Evolutionary conservation across 2,329 filamentous ascomycete species (phyloP).

Genomic region (Nothophaeocryptopus gaeumannii): DNA sequence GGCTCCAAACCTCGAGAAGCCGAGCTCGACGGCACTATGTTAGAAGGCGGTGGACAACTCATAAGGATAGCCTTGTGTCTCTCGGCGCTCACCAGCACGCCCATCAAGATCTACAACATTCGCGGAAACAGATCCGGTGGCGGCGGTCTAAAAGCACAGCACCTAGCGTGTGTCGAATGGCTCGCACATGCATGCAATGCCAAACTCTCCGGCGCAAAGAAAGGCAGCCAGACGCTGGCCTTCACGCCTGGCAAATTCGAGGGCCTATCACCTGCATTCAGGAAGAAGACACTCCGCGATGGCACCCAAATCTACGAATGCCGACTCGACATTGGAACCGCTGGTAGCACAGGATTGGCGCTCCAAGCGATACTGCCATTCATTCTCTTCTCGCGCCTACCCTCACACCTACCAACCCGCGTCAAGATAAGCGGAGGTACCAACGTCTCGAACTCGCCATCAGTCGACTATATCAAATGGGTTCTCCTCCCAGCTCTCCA

Average conservation of each 20-base stretch:
- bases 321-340: conserved; percentile 45
- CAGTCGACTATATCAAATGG: conserved; percentile 55
- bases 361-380: conserved; percentile 61
- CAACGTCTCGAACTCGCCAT: conserved; percentile 55
- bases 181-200: conserved; percentile 52
- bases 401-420: conserved; percentile 24
- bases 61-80: conserved; percentile 56
- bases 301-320: conserved; percentile 34
- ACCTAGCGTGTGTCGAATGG: conserved; percentile 55
- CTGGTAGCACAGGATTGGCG: conserved; percentile 55
- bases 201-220: conserved; percentile 38
- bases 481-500: conserved; percentile 55
- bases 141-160: conserved; percentile 57
- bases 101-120: conserved; percentile 53
- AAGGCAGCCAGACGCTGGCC: conserved; percentile 43
- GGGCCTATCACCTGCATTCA: conserved; percentile 23
- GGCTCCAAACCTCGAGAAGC: conserved; percentile 23
- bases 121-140: conserved; percentile 52
- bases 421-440: conserved; percentile 57
- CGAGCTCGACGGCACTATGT: conserved; percentile 33
- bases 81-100: conserved; percentile 51
- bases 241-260: conserved; percentile 36
- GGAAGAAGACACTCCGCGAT: conserved; percentile 10
- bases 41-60: conserved; percentile 62
- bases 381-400: conserved; percentile 44